These are phyloP conservation scores for Halteria grandinella DNA, from an alignment of 73 alveolate species.

Conservation along the genomic window DNA sequence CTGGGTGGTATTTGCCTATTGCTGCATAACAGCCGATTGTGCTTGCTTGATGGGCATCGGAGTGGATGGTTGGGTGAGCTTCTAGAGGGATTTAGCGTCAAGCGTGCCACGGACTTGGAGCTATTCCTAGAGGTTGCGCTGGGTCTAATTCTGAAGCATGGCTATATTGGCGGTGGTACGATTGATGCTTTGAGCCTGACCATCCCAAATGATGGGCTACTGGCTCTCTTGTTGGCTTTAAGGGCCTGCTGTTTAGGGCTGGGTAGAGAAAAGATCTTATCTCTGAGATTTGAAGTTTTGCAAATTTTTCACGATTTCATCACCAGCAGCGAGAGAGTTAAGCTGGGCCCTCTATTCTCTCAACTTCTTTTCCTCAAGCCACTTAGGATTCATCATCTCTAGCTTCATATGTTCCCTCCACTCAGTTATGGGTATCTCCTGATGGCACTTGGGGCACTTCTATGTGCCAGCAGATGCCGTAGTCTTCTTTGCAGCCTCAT, in stretches of 20 bases:
- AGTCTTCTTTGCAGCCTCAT: constrained; percentile 64
- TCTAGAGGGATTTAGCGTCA: constrained; percentile 27
- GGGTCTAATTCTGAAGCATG: too few species aligned
- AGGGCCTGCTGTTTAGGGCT: constrained; percentile 61
- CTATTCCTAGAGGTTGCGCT: too few species aligned
- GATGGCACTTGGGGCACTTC: constrained; percentile 92
- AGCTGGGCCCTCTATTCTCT: constrained; percentile 69
- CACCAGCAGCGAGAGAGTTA: constrained; percentile 74
- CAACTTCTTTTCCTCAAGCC: constrained; percentile 80
- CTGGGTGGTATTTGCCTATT: neutral
- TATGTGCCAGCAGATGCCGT: constrained; percentile 74
- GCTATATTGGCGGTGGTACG: constrained; percentile 89
- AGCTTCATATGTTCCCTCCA: constrained; percentile 90
- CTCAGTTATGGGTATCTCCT: constrained; percentile 80
- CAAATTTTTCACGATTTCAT: constrained; percentile 72
- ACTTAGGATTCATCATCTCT: constrained; percentile 95
- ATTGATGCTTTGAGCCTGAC: constrained; percentile 72
- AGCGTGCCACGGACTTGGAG: constrained; percentile 9
- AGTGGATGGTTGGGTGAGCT: constrained; percentile 9
- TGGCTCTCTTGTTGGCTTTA: constrained; percentile 59
- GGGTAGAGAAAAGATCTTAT: constrained; percentile 74
- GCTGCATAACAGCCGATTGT: neutral
- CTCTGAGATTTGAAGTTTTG: constrained; percentile 73
- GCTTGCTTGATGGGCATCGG: constrained; percentile 20
- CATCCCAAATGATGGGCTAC: constrained; percentile 75